These are phyloP conservation scores for Russula griseocarnosa DNA, from an alignment of 768 basidiomycete species.

Conservation along the genomic window DNA sequence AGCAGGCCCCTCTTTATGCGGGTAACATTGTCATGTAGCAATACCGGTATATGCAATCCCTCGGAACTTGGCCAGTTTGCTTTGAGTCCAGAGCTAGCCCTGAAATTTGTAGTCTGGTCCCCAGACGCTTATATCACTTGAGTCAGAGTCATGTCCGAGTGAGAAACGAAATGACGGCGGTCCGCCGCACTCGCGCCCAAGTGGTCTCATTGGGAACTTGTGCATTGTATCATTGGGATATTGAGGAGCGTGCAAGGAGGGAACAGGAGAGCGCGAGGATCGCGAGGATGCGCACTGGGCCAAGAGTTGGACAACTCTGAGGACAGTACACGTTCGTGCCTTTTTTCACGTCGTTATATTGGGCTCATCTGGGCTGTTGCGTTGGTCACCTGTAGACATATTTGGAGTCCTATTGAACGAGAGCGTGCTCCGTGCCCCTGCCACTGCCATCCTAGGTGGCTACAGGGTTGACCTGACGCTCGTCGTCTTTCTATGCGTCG, in stretches of 20 bases:
- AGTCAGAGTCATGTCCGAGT: too few species aligned
- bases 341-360: background rate
- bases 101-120: too few species aligned
- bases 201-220: constrained; percentile 22
- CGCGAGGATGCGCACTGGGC: constrained; percentile 16
- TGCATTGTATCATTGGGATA: constrained; percentile 13
- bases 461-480: constrained; percentile 39
- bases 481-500: constrained; percentile 42
- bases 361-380: background rate
- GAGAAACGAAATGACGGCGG: constrained; percentile 1
- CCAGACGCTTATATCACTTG: too few species aligned
- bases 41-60: too few species aligned
- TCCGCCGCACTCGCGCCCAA: constrained; percentile 18
- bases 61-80: too few species aligned
- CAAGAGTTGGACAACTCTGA: constrained; percentile 4
- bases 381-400: constrained; percentile 32
- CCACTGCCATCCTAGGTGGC: constrained; percentile 37
- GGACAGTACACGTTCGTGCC: constrained; percentile 10
- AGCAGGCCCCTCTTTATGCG: too few species aligned
- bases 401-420: constrained; percentile 39
- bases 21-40: too few species aligned
- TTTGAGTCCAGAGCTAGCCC: too few species aligned
- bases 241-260: constrained; percentile 23
- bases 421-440: constrained; percentile 35
- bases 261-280: constrained; percentile 19